phyloP scores from a whole-genome alignment of 495 filamentous ascomycete genomes.

The Pyrenula massariospora region DNA sequence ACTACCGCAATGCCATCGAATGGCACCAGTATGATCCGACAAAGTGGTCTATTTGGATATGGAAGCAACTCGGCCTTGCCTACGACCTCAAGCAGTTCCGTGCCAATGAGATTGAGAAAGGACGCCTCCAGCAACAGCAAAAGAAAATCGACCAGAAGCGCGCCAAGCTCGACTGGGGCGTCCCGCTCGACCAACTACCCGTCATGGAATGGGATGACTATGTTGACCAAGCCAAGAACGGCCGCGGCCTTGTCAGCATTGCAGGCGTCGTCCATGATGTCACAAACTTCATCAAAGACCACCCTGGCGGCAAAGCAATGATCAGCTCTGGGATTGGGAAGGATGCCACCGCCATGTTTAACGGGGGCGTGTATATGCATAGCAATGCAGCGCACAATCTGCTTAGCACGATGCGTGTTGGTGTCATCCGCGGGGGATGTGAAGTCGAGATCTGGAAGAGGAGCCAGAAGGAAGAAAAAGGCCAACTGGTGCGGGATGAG shows the following conservation, averaged over 20 bases:
- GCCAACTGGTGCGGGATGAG: slow-evolving; percentile 69
- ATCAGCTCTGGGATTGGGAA: slow-evolving; percentile 90
- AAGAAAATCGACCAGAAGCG: slow-evolving; percentile 99
- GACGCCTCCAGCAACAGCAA: slow-evolving; percentile 89
- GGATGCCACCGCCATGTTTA: slow-evolving; percentile 98
- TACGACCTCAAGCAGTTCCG: slow-evolving; percentile 97
- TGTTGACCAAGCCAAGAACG: slow-evolving; percentile 75
- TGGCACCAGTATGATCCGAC: slow-evolving; percentile 99
- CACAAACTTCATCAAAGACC: slow-evolving; percentile 87
- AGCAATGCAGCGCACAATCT: slow-evolving; percentile 97
- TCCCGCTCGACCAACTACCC: slow-evolving; percentile 84
- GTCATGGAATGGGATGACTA: slow-evolving; percentile 97
- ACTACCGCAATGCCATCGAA: slow-evolving; percentile 96
- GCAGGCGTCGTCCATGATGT: slow-evolving; percentile 97
- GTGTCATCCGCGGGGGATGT: slow-evolving; percentile 89
- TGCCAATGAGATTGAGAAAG: slow-evolving; percentile 97
- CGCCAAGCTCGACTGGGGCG: slow-evolving; percentile 84
- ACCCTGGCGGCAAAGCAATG: slow-evolving; percentile 93
- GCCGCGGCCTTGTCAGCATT: slow-evolving; percentile 75
- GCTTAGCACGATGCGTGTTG: slow-evolving; percentile 90
- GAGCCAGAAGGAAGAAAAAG: slow-evolving; percentile 80
- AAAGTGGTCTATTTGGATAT: slow-evolving; percentile 92
- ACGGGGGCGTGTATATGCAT: slow-evolving; percentile 97
- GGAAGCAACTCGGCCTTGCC: slow-evolving; percentile 89
- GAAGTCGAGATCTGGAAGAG: slow-evolving; percentile 99